Evolutionary conservation across 2,329 filamentous ascomycete genomes (phyloP).

Genomic region (Proliferodiscus dingleyae): DNA sequence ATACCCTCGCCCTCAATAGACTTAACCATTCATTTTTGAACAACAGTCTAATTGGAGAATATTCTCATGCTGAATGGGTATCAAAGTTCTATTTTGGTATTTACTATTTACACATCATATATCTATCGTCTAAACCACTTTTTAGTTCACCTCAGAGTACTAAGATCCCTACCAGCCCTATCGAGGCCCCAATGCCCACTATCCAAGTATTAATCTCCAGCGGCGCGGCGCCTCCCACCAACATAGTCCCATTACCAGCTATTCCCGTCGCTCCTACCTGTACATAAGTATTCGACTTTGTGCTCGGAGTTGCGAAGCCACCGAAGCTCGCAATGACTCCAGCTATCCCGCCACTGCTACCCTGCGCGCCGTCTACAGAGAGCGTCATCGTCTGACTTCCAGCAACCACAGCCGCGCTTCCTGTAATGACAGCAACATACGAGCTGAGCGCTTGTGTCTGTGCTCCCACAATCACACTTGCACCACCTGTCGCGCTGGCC

Average conservation of each 20-base stretch:
- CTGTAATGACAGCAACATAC: background rate
- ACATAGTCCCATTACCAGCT: background rate
- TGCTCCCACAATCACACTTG: background rate
- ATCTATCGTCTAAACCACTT: too few relatives aligned
- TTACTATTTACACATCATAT: too few relatives aligned
- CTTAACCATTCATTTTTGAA: too few relatives aligned
- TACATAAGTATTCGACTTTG: background rate
- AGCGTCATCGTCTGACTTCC: background rate
- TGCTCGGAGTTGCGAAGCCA: background rate
- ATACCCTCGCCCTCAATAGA: too few relatives aligned
- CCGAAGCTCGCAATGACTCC: background rate
- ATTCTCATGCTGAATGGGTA: too few relatives aligned
- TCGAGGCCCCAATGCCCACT: background rate
- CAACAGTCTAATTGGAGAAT: too few relatives aligned
- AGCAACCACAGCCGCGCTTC: background rate
- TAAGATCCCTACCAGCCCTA: background rate
- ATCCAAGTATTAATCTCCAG: background rate
- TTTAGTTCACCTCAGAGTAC: background rate
- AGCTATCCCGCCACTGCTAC: background rate
- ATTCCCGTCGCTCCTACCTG: background rate
- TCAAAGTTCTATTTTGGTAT: too few relatives aligned
- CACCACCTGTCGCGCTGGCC: background rate
- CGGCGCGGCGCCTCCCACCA: background rate
- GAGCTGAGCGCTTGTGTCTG: background rate
- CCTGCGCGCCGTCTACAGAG: background rate